Evolutionary conservation across 805 yeast genomes (phyloP), one percentile per base, ranked within the genome.

Genomic region (Kregervanrija fluxuum): DNA sequence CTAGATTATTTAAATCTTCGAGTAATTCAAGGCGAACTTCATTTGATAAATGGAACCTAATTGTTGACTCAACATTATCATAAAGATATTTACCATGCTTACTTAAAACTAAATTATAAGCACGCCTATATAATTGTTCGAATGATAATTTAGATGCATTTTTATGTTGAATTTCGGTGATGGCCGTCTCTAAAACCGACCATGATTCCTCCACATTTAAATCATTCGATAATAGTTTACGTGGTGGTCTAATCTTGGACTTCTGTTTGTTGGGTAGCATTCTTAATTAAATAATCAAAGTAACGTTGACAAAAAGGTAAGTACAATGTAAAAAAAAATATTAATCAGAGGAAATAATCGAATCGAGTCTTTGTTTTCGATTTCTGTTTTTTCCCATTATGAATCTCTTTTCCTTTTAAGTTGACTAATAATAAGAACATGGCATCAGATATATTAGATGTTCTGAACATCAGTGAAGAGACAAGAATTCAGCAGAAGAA

Each of bases 71-170:
- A 11, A 85, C 85, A 33, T 78, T 73, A 11, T 77, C 81, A 54
- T 86, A 87, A 1, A 86, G 64, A 53, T 68, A 68, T 35, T 72
- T 78, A 8, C 93, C 93, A 49, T 70, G 72, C 53, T 83, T 86
- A 45, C 82, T 68, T 30, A 88, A 64, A 2, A 88, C 95, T 39
- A 88, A 56, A 31, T 80, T 77, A 59, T 89, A 89, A 0, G 95
- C 85, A 22, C 80, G 79, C 42, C 95, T 67, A 60, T 90, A 90
- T 0, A 89, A 69, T 52, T 82, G 86, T 55, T 89, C 96, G 57
- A 86, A 89, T 1, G 93, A 84, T 28, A 89, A 66, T 45, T 75
- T 74, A 3, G 85, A 76, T 8, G 89, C 89, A 55, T 84, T 78
- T 53, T 85, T 80, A 36, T 72, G 69, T 55, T 80, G 84, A 44